Evolutionary conservation across 257 asterid genomes (phyloP).

Genomic region (Lantana camara): DNA sequence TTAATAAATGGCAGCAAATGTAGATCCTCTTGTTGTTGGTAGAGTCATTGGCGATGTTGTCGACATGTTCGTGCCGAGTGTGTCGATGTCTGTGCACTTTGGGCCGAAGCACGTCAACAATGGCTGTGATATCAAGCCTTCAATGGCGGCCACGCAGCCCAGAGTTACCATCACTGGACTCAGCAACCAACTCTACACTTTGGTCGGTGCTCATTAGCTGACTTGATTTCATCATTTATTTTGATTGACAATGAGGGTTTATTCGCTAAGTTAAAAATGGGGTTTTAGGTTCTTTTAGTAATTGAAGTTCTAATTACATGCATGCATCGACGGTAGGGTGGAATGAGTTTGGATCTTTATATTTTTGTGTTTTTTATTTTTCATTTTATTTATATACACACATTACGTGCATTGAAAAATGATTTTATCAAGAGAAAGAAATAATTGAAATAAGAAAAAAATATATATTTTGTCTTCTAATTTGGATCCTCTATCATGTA

Average conservation of each 20-base stretch:
- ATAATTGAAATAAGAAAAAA: too few species aligned
- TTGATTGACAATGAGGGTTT: background rate
- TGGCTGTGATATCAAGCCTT: slow-evolving; percentile 70
- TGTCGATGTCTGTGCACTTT: slow-evolving; percentile 51
- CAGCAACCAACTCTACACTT: slow-evolving; percentile 45
- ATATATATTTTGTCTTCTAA: too few species aligned
- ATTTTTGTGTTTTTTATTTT: too few species aligned
- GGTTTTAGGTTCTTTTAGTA: too few species aligned
- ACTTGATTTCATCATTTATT: background rate
- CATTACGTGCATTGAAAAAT: too few species aligned
- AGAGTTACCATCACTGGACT: slow-evolving; percentile 50
- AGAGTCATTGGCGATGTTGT: slow-evolving; percentile 73
- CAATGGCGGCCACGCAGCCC: slow-evolving; percentile 48
- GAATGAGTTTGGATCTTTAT: too few species aligned
- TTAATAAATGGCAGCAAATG: slow-evolving; percentile 32
- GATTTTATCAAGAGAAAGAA: too few species aligned
- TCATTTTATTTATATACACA: too few species aligned
- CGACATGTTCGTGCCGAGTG: slow-evolving; percentile 62
- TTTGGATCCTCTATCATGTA: too few species aligned
- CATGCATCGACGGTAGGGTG: too few species aligned
- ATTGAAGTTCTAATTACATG: too few species aligned
- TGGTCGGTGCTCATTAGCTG: slow-evolving; percentile 32
- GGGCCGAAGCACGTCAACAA: slow-evolving; percentile 54
- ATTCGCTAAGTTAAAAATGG: too few species aligned
- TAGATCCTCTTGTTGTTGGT: slow-evolving; percentile 60